Conservation (phyloP, 75 land plant genomes). For the Pinus tabuliformis region DNA sequence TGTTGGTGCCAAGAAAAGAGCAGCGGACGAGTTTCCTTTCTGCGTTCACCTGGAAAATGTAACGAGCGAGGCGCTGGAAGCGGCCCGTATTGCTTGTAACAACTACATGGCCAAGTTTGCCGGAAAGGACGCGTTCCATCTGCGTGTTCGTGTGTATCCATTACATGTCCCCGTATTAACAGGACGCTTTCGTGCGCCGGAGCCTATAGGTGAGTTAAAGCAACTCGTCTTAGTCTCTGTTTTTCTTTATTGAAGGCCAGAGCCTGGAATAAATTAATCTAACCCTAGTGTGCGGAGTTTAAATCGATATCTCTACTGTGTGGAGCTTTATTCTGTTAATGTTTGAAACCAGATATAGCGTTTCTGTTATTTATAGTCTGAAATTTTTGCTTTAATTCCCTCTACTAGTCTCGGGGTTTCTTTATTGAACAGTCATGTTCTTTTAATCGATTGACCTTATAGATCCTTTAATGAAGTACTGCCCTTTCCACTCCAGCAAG, state of each 20-base stretch:
- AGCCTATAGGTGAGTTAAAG: slow-evolving; percentile 43
- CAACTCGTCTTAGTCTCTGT: neutral
- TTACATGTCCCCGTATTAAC: slow-evolving; percentile 74
- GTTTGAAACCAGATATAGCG: no score
- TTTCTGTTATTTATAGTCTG: no score
- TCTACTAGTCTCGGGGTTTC: no score
- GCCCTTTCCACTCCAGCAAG: no score
- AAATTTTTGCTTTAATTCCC: no score
- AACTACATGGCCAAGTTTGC: slow-evolving; percentile 70
- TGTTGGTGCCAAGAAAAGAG: slow-evolving; percentile 70
- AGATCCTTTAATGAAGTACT: no score
- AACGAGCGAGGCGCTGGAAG: slow-evolving; percentile 64
- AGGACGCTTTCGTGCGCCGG: slow-evolving; percentile 82
- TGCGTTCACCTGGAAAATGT: slow-evolving; percentile 71
- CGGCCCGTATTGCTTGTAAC: slow-evolving; percentile 74
- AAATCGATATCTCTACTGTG: no score
- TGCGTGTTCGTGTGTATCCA: slow-evolving; percentile 65
- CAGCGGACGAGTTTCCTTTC: slow-evolving; percentile 64
- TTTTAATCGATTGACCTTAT: no score
- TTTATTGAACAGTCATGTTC: no score
- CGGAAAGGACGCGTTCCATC: slow-evolving; percentile 64
- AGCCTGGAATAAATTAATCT: no score
- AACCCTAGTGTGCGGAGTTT: no score
- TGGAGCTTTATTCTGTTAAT: no score
- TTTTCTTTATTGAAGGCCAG: neutral